Evolutionary conservation across 331 rosid species (phyloP).

Genomic region (Dryas integrifolia): DNA sequence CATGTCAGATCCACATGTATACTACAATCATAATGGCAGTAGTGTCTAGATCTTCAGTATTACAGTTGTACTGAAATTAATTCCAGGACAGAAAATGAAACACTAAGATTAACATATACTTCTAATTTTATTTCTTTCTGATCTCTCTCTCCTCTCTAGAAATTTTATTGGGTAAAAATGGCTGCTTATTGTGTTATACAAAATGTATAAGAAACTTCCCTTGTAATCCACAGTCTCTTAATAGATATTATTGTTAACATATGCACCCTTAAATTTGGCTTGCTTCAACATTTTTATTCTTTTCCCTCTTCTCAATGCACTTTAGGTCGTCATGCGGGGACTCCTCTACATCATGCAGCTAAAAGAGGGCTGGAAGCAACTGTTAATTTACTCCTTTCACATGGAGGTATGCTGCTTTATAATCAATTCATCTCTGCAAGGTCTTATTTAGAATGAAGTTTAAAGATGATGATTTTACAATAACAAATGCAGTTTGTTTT

Average conservation of each 20-base stretch:
- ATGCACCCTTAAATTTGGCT: slow-evolving; percentile 8
- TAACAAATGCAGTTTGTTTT: not conserved
- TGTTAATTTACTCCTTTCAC: slow-evolving; percentile 70
- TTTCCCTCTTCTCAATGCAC: not conserved
- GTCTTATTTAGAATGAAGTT: not conserved
- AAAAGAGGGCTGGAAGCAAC: slow-evolving; percentile 74
- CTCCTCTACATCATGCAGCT: slow-evolving; percentile 96
- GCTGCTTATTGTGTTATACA: not conserved
- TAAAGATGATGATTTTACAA: not conserved
- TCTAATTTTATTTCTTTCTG: not conserved
- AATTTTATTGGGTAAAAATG: not conserved
- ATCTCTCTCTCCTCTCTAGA: not conserved
- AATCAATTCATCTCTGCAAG: not conserved
- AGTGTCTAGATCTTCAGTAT: not conserved
- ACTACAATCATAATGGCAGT: slow-evolving; percentile 1
- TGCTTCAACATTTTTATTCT: not conserved
- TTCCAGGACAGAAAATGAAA: slow-evolving; percentile 5
- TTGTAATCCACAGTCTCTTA: not conserved
- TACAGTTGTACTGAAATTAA: not conserved
- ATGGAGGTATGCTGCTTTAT: slow-evolving; percentile 62
- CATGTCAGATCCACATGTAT: not conserved
- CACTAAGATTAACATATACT: not conserved
- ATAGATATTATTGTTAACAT: not conserved
- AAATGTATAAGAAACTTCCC: not conserved
- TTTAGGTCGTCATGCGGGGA: slow-evolving; percentile 83